These are phyloP conservation scores for Cytospora piceicola DNA, from an alignment of 2,329 filamentous ascomycete species.

Conservation along the genomic window DNA sequence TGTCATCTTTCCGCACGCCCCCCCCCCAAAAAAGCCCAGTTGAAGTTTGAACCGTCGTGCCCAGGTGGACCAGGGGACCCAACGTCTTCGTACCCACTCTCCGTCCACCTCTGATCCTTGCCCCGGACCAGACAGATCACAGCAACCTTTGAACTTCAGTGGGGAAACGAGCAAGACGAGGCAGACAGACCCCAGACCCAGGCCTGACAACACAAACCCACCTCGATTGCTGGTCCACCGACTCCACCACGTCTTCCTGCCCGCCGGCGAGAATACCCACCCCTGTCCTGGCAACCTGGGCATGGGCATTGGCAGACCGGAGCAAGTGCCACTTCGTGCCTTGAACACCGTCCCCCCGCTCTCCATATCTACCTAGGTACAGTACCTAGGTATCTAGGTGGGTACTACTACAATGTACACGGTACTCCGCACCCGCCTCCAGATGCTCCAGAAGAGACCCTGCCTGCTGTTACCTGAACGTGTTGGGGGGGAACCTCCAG, in stretches of 20 bases:
- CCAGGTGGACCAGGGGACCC: slow-evolving; percentile 25
- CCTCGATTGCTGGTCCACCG: not conserved
- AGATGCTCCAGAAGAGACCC: not conserved
- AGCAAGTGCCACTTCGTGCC: slow-evolving; percentile 28
- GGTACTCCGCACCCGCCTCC: slow-evolving; percentile 2
- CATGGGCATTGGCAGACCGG: slow-evolving; percentile 22
- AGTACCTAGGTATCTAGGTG: too few species aligned
- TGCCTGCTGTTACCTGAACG: not conserved
- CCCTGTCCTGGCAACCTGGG: slow-evolving; percentile 20
- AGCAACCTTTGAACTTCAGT: slow-evolving; percentile 11
- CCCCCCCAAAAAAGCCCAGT: not conserved
- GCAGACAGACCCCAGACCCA: slow-evolving; percentile 20
- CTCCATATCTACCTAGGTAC: slow-evolving; percentile 5
- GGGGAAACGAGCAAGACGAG: slow-evolving; percentile 25
- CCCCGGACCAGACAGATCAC: not conserved
- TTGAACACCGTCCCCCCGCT: slow-evolving; percentile 21
- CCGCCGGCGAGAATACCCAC: slow-evolving; percentile 20
- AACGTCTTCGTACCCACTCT: slow-evolving; percentile 26
- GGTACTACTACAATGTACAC: not conserved
- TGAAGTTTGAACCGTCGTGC: slow-evolving; percentile 6
- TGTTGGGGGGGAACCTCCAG: not conserved
- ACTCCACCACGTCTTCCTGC: slow-evolving; percentile 23
- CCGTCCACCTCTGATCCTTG: slow-evolving; percentile 21
- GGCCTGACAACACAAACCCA: slow-evolving; percentile 20
- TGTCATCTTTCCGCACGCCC: slow-evolving; percentile 8